phyloP scores from a whole-genome alignment of 805 yeast genomes.

The Ogataea sp. region DNA sequence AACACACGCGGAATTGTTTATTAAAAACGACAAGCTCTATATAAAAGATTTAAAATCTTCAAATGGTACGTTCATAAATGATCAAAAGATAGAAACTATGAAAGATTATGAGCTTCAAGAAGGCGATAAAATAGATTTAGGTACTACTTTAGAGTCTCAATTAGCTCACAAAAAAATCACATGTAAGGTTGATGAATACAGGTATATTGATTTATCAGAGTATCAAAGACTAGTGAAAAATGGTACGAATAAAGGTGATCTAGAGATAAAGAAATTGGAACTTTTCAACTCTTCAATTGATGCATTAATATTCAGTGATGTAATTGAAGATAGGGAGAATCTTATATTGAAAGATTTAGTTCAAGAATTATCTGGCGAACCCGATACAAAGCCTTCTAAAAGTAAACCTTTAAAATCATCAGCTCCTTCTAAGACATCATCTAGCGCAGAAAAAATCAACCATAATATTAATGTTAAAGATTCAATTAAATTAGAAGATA shows the following conservation, averaged over 20 bases:
- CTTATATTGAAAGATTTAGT: slow-evolving; percentile 17
- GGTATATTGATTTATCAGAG: slow-evolving; percentile 38
- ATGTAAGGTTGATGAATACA: slow-evolving; percentile 70
- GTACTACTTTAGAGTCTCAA: slow-evolving; percentile 73
- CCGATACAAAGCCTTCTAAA: slow-evolving; percentile 9
- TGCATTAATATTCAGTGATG: slow-evolving; percentile 28
- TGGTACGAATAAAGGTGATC: slow-evolving; percentile 17
- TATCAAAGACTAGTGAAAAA: slow-evolving; percentile 17
- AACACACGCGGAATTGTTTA: slow-evolving; percentile 86
- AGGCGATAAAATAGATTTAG: slow-evolving; percentile 89
- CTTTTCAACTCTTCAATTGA: slow-evolving; percentile 26
- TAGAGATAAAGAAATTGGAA: slow-evolving; percentile 19
- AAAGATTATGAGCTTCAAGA: slow-evolving; percentile 56
- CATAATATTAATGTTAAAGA: slow-evolving; percentile 52
- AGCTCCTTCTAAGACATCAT: no score
- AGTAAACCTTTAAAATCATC: neutral
- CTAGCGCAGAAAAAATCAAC: no score
- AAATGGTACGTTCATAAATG: slow-evolving; percentile 91
- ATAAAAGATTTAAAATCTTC: slow-evolving; percentile 84
- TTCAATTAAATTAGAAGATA: slow-evolving; percentile 44
- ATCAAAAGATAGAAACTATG: slow-evolving; percentile 54
- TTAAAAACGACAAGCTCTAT: slow-evolving; percentile 54
- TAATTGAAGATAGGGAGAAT: slow-evolving; percentile 24
- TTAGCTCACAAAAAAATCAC: slow-evolving; percentile 79
- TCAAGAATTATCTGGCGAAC: slow-evolving; percentile 11